phyloP scores from a whole-genome alignment of 148 eudicot genomes.

The Heliosperma pusillum region DNA sequence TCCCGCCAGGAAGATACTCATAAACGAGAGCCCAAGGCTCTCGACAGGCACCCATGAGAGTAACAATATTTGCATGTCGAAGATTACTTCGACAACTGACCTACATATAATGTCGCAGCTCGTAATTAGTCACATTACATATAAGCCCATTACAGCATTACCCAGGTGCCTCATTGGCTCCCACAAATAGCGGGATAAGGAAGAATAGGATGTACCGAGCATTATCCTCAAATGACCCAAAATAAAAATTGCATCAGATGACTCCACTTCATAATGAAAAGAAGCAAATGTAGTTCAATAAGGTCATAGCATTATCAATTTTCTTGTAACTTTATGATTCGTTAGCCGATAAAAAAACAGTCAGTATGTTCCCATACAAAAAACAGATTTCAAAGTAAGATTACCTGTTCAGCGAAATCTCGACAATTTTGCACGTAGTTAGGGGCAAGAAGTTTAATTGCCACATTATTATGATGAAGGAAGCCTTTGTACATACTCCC shows the following conservation, averaged over 20 bases:
- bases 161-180: too few species aligned
- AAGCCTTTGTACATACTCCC: slow-evolving; percentile 60
- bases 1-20: slow-evolving; percentile 73
- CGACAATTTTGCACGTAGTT: slow-evolving; percentile 46
- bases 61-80: slow-evolving; percentile 77
- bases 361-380: too few species aligned
- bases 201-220: too few species aligned
- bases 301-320: too few species aligned
- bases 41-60: slow-evolving; percentile 76
- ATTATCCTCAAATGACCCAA: too few species aligned
- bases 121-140: background rate
- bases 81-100: slow-evolving; percentile 66
- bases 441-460: slow-evolving; percentile 54
- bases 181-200: too few species aligned
- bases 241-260: too few species aligned
- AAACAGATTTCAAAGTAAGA: background rate
- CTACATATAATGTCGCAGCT: slow-evolving; percentile 27
- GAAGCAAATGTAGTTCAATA: too few species aligned
- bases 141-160: background rate
- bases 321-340: too few species aligned
- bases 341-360: too few species aligned
- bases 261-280: too few species aligned
- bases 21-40: slow-evolving; percentile 61
- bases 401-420: slow-evolving; percentile 77
- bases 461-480: slow-evolving; percentile 65